Evolutionary conservation across 1,284 basidiomycete genomes (phyloP), one percentile per base, ranked within the genome.

Genomic region (Trametes polyzona): DNA sequence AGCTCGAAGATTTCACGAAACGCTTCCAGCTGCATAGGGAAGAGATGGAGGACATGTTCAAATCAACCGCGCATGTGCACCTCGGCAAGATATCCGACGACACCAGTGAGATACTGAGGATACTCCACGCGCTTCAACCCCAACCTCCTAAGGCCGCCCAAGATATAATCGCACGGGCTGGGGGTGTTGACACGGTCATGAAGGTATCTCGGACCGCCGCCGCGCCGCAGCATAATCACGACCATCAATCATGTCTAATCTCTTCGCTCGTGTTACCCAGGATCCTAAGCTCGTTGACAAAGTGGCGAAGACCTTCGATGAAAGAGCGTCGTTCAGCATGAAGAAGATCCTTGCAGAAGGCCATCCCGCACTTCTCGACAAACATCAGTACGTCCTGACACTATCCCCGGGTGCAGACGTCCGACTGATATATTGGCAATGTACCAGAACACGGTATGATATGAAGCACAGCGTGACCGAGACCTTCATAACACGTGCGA

Each of bases 391-490:
- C n/a, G 53, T 51, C 12, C 11, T 39, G 37, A 39, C n/a, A 37
- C n/a, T n/a, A n/a, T n/a, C n/a, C n/a, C n/a, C n/a, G n/a, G n/a
- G n/a, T n/a, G n/a, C n/a, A n/a, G n/a, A n/a, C n/a, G n/a, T n/a
- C n/a, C n/a, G n/a, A n/a, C n/a, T n/a, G n/a, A n/a, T n/a, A n/a
- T n/a, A n/a, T n/a, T n/a, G 30, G 10, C 23, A n/a, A 2, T 14
- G n/a, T 6, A 14, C 11, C 16, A 56, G 54, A 16, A 30, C 33
- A 1, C 47, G 48, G 4, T 56, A 50, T 27, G 9, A 47, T 1
- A 39, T 39, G 35, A 50, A 50, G 47, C 47, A 50, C 0, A 51
- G 35, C 29, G 54, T 56, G 5, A 47, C 50, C 21, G 47, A 50
- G 19, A 21, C 47, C 11, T n/a, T 55, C 21, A 19, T 50, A 11